Base-by-base conservation (phyloP, 805 yeast species). In the Nakazawaea ishiwadae region DNA sequence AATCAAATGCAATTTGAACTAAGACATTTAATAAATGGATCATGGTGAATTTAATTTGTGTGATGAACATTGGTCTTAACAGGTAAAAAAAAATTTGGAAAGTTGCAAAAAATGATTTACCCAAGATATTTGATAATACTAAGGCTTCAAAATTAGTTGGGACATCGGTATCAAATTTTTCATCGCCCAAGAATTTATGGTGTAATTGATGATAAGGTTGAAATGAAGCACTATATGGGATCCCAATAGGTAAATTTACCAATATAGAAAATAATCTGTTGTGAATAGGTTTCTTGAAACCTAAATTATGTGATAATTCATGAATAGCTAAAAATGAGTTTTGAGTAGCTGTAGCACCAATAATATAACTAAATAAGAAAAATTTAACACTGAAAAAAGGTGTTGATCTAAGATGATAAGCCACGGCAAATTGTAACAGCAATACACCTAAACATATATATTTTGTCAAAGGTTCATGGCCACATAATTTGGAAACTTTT, bases 171-270 rank as follows among this genome's bases (percentile, higher is more conserved):
- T 89, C 97, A 51, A 77, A 77, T 39, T 72, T 68, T 52, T 79
- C 84, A 57, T 89, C 96, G 15, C 97, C 97, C 54, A 85, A 63
- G 54, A 84, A 88, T 60, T 89, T 89, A 64, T 89, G 97, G 56
- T 89, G 97, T 28, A 89, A 66, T 59, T 87, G 87, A 56, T 89
- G 97, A 59, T 89, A 89, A 6, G 96, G 96, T 46, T 85, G 83
- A 67, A 89, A 75, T 47, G 86, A 82, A 0, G 96, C 96, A 29
- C 88, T 76, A 62, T 87, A 89, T 0, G 96, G 97, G 18, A 89
- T 71, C 1, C 96, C 96, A 39, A 89, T 85, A 1, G 96, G 96
- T 29, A 86, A 63, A 58, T 89, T 89, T 28, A 88, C 74, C 49
- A 85, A 66, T 8, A 88, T 81, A 32, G 93, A 75, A 54, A 82